Evolutionary conservation across 139 green algal species (phyloP).

Genomic region (Asterochloris erici): DNA sequence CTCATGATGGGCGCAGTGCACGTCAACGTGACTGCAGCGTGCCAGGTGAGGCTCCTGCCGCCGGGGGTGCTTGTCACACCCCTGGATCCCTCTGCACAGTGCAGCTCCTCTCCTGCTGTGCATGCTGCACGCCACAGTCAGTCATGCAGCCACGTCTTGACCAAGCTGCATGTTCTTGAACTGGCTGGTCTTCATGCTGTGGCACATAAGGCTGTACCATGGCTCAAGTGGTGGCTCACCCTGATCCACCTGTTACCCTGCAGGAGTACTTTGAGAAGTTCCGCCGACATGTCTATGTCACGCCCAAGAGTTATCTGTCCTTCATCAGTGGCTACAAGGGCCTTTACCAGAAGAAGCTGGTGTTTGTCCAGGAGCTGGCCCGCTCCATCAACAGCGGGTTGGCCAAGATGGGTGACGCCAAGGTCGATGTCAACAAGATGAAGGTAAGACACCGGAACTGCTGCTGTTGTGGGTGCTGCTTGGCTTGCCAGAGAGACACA

Average conservation of each 20-base stretch:
- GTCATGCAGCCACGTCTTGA: not conserved
- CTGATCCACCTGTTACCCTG: not conserved
- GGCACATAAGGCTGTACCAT: not conserved
- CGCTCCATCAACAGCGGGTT: slow-evolving; percentile 74
- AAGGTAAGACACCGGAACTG: slow-evolving; percentile 36
- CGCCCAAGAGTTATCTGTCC: slow-evolving; percentile 89
- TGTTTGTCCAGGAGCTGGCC: slow-evolving; percentile 41
- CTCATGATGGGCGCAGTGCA: slow-evolving; percentile 86
- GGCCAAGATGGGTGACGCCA: slow-evolving; percentile 92
- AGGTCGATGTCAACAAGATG: slow-evolving; percentile 88
- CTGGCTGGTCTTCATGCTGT: not conserved
- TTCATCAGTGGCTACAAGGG: slow-evolving; percentile 90
- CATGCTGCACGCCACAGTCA: no score
- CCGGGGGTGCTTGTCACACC: no score
- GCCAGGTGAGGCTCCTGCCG: slow-evolving; percentile 27
- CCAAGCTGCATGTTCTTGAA: not conserved
- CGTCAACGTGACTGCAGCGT: slow-evolving; percentile 74
- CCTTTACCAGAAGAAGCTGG: slow-evolving; percentile 80
- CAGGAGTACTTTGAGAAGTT: slow-evolving; percentile 88
- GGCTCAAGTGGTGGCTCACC: not conserved
- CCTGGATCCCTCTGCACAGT: slow-evolving; percentile 3
- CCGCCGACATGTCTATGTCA: slow-evolving; percentile 89
- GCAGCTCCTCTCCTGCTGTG: not conserved
- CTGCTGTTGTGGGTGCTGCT: no score
- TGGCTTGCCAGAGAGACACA: no score